Percentiles rank a stretch among this genome's conserved stretches.
phyloP scores from a whole-genome alignment of 2,329 filamentous ascomycete species.

The Cladosporium sp. region DNA sequence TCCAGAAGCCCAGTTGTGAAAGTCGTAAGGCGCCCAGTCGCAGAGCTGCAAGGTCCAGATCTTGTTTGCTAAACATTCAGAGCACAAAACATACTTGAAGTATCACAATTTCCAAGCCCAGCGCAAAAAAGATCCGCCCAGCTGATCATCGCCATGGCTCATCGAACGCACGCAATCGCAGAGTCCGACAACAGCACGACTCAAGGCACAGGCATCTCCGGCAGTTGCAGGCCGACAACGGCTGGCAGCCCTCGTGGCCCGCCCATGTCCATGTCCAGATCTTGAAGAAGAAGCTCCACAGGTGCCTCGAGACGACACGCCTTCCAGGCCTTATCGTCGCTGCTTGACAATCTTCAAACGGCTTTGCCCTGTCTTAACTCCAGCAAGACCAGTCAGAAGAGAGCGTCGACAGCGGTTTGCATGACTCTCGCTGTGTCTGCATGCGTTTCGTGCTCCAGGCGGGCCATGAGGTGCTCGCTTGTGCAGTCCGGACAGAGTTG shows the following conservation, averaged over 20 bases:
- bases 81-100: background rate
- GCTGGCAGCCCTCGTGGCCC: background rate
- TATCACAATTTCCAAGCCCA: background rate
- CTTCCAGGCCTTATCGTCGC: constrained; percentile 2
- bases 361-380: background rate
- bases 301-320: background rate
- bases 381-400: background rate
- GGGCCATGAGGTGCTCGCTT: constrained; percentile 18
- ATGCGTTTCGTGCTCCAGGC: constrained; percentile 9
- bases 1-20: background rate
- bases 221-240: background rate
- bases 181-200: background rate
- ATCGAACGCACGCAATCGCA: constrained; percentile 13
- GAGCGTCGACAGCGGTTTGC: background rate
- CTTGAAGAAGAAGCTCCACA: constrained; percentile 6
- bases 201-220: background rate
- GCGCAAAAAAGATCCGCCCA: background rate
- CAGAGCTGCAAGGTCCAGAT: background rate
- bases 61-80: too few species aligned
- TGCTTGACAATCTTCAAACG: constrained; percentile 2
- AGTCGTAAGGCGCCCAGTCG: background rate
- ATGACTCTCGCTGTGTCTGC: background rate
- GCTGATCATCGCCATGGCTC: constrained; percentile 8
- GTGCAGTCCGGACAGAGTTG: background rate
- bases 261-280: background rate